Conservation (phyloP, 2,329 filamentous ascomycete species). For the Fonsecaea nubica region DNA sequence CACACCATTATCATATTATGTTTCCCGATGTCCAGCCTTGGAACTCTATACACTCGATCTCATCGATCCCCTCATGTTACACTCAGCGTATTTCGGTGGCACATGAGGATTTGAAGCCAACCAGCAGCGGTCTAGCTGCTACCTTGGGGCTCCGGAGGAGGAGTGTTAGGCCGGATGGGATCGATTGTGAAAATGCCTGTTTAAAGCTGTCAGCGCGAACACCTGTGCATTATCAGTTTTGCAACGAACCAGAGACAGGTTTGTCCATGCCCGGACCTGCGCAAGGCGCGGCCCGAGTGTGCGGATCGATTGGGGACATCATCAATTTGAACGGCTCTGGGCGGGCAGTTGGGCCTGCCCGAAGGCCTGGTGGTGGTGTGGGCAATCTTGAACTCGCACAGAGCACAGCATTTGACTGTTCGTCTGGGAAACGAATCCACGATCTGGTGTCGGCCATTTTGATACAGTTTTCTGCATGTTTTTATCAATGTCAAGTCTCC, state of each 20-base stretch:
- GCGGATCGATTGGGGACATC: background rate
- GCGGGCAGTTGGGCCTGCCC: background rate
- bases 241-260: background rate
- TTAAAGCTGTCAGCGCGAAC: background rate
- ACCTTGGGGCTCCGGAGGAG: background rate
- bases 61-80: background rate
- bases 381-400: background rate
- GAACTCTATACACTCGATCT: background rate
- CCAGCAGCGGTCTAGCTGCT: background rate
- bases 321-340: too few relatives aligned
- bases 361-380: background rate
- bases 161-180: background rate
- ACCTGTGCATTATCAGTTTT: background rate
- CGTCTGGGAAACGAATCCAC: background rate
- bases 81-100: background rate
- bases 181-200: background rate
- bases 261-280: background rate
- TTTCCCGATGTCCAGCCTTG: background rate
- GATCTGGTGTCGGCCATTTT: background rate
- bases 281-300: background rate
- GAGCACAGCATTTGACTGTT: background rate
- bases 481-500: background rate
- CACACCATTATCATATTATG: background rate
- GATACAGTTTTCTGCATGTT: background rate
- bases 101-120: background rate